Evolutionary conservation across 2,329 filamentous ascomycete genomes (phyloP).

Genomic region (Diaporthe citri): DNA sequence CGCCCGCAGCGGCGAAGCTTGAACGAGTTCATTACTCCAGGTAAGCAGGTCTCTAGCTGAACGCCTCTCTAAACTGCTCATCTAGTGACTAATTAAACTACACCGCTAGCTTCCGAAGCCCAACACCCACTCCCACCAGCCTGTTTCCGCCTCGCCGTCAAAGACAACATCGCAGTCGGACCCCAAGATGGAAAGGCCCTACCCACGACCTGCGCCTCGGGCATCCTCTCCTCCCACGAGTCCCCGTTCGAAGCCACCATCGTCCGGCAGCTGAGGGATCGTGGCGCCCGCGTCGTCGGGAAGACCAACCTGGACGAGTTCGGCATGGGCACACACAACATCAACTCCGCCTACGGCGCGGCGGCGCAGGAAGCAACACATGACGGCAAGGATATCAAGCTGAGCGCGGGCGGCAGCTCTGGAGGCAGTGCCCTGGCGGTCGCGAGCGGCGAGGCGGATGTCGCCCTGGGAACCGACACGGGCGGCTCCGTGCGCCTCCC

Average conservation of each 20-base stretch:
- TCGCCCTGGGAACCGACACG: slow-evolving; percentile 92
- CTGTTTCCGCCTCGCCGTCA: slow-evolving; percentile 70
- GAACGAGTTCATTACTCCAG: slow-evolving; percentile 40
- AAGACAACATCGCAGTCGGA: slow-evolving; percentile 80
- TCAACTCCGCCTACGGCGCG: slow-evolving; percentile 47
- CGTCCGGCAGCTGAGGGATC: slow-evolving; percentile 73
- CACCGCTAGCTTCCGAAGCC: neutral
- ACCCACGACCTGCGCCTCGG: slow-evolving; percentile 88
- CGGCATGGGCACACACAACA: slow-evolving; percentile 54
- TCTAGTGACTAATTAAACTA: neutral
- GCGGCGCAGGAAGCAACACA: slow-evolving; percentile 42
- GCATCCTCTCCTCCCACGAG: slow-evolving; percentile 75
- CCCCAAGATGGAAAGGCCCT: slow-evolving; percentile 52
- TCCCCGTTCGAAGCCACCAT: slow-evolving; percentile 89
- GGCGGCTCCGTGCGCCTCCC: slow-evolving; percentile 90
- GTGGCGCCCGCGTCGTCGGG: slow-evolving; percentile 74
- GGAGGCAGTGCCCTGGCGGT: slow-evolving; percentile 94
- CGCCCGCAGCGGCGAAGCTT: slow-evolving; percentile 36
- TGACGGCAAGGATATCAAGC: slow-evolving; percentile 43
- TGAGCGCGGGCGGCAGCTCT: slow-evolving; percentile 89
- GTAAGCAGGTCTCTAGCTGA: neutral
- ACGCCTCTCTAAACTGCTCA: too few species aligned
- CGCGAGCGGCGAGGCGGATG: slow-evolving; percentile 65
- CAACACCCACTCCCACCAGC: neutral
- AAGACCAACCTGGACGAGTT: slow-evolving; percentile 91